phyloP scores from a whole-genome alignment of 345 rosid species.

The Ailanthus altissimus region DNA sequence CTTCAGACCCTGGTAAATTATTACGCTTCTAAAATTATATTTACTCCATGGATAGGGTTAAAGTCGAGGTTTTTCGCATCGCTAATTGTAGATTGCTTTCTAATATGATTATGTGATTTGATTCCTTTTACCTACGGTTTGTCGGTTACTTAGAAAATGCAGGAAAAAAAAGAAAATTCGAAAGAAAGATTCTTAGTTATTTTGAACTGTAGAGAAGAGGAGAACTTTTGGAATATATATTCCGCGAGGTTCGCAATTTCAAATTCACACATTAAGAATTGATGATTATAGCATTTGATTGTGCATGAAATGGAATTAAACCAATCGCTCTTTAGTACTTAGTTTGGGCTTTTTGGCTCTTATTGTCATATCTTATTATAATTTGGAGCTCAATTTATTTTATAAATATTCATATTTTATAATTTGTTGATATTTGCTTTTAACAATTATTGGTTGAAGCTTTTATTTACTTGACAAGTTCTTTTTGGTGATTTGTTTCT shows the following conservation, averaged over 20 bases:
- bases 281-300: not conserved
- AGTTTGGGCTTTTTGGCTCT: not conserved
- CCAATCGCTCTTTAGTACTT: not conserved
- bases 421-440: not conserved
- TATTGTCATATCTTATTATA: not conserved
- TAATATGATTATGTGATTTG: conserved; percentile 12
- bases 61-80: not conserved
- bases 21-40: not conserved
- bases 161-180: not conserved
- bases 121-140: not conserved
- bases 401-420: too few relatives aligned
- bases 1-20: conserved; percentile 44
- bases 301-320: not conserved
- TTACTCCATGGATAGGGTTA: not conserved
- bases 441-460: not conserved
- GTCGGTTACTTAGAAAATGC: conserved; percentile 16
- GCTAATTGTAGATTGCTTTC: not conserved
- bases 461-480: not conserved
- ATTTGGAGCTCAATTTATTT: not conserved
- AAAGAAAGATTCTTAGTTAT: not conserved
- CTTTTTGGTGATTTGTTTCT: not conserved
- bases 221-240: not conserved
- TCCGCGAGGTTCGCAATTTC: not conserved
- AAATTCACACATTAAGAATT: not conserved
- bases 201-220: not conserved